Base-by-base conservation (phyloP, 768 basidiomycete species). In the Boletus rex-veris region DNA sequence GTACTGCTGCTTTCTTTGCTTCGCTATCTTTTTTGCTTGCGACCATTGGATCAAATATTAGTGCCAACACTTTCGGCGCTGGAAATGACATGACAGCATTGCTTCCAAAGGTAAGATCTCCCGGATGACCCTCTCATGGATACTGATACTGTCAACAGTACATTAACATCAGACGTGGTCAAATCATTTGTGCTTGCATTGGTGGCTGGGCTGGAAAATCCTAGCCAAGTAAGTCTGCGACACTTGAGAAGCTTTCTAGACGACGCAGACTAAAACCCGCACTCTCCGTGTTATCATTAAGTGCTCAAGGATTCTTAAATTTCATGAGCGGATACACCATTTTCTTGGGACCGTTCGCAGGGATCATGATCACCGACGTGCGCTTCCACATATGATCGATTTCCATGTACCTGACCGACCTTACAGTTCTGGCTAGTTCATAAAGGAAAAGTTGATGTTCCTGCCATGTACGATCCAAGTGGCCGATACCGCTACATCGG, bases 181-280 rank as follows among this genome's bases (percentile, higher is more conserved):
- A 70, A 39, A 54, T 69, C 14, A 57, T 70, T 5, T 66, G 67
- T 46, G 60, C 68, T 16, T 11, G 68, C 18, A 52, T 69, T 15
- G 67, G 92, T 4, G 89, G 90, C 2, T 95, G 92, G 92, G 83
- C 79, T 94, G 90, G 92, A 81, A 90, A 66, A 92, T 94, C 48
- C 73, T 94, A 33, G 76, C 77, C 5, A 76, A 73, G 69, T 68
- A 45, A 45, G 64, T 49, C 31, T n/a, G 18, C 19, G 7, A 4
- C 2, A 15, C 14, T 39, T 2, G 11, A 16, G 30, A 21, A n/a
- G 8, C 10, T 24, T 45, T 36, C n/a, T 33, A 21, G 33, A 38
- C 6, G 9, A 28, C 18, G 8, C 19, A 44, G 19, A 12, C 41
- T 5, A 4, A 35, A 33, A 11, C 11, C 5, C 33, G 5, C 16